Percentiles rank a stretch among this genome's conserved stretches.
phyloP scores from a whole-genome alignment of 2,329 filamentous ascomycete species.

The Conoideocrella luteorostrata region DNA sequence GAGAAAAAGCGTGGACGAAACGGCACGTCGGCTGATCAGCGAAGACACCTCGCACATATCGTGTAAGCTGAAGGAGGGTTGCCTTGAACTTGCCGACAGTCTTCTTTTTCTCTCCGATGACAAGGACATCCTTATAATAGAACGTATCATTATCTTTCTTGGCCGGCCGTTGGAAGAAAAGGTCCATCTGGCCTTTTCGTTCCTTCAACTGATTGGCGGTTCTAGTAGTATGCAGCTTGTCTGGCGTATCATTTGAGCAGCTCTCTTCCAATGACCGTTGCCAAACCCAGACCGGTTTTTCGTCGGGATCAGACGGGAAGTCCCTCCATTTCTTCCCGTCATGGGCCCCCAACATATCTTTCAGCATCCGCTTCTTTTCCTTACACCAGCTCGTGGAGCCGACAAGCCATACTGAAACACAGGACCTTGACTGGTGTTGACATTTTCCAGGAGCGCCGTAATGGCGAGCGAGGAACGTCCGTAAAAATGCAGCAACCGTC shows the following conservation, averaged over 20 bases:
- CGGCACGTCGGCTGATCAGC: constrained; percentile 16
- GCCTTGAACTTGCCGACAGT: constrained; percentile 12
- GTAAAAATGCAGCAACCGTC: too few species aligned
- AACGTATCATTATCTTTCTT: constrained; percentile 4
- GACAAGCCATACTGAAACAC: too few species aligned
- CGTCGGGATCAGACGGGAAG: constrained; percentile 10
- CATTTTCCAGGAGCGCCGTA: too few species aligned
- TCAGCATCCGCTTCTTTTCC: constrained; percentile 10
- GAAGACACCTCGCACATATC: constrained; percentile 12
- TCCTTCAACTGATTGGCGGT: constrained; percentile 15
- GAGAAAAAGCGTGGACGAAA: constrained; percentile 13
- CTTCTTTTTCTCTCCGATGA: constrained; percentile 16
- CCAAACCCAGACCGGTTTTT: constrained; percentile 8
- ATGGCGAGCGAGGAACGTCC: too few species aligned
- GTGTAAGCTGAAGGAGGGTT: constrained; percentile 13
- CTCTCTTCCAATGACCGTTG: constrained; percentile 6
- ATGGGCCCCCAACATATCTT: constrained; percentile 7
- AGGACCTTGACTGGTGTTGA: too few species aligned
- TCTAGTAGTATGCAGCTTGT: constrained; percentile 13
- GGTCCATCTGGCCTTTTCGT: constrained; percentile 15
- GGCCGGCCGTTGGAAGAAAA: constrained; percentile 13
- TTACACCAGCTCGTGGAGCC: constrained; percentile 8
- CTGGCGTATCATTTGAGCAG: constrained; percentile 9
- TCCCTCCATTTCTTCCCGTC: constrained; percentile 13
- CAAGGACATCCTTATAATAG: constrained; percentile 15